Evolutionary conservation across 805 yeast genomes (phyloP).

Genomic region (Yamadazyma akitaensis): DNA sequence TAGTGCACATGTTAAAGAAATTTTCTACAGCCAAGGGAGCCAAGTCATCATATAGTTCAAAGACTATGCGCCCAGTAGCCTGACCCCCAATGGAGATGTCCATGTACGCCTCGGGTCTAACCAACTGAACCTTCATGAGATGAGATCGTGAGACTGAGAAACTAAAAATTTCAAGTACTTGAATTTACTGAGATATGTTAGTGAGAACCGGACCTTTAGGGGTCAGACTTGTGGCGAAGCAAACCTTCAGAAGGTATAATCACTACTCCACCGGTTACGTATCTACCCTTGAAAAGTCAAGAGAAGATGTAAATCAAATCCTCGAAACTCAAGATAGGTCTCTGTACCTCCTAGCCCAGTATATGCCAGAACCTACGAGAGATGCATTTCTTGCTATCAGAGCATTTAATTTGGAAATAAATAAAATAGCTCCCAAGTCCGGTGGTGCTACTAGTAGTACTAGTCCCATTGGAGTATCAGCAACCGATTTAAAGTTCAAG

Average conservation of each 20-base stretch:
- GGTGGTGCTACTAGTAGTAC: constrained; percentile 25
- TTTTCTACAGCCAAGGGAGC: constrained; percentile 60
- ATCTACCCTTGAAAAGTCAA: constrained; percentile 19
- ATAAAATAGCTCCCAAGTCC: constrained; percentile 38
- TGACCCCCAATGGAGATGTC: constrained; percentile 49
- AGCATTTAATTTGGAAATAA: constrained; percentile 63
- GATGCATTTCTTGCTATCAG: constrained; percentile 62
- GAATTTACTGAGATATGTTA: too few relatives aligned
- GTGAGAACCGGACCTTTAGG: too few relatives aligned
- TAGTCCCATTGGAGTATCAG: constrained; percentile 34
- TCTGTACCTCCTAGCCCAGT: constrained; percentile 62
- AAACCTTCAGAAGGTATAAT: not conserved
- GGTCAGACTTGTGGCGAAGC: not conserved
- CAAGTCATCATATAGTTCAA: constrained; percentile 43
- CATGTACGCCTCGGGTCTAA: constrained; percentile 37
- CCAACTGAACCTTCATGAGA: constrained; percentile 30
- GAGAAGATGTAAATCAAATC: constrained; percentile 44
- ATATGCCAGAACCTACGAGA: constrained; percentile 62
- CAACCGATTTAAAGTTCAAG: constrained; percentile 55
- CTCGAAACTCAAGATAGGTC: constrained; percentile 56
- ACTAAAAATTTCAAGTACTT: too few relatives aligned
- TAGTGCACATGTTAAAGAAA: constrained; percentile 45
- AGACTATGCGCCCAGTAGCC: constrained; percentile 57
- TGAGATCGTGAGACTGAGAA: not conserved
- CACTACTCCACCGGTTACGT: constrained; percentile 8